phyloP scores from a whole-genome alignment of 2,329 filamentous ascomycete species.

The Hirsutella rhossiliensis region DNA sequence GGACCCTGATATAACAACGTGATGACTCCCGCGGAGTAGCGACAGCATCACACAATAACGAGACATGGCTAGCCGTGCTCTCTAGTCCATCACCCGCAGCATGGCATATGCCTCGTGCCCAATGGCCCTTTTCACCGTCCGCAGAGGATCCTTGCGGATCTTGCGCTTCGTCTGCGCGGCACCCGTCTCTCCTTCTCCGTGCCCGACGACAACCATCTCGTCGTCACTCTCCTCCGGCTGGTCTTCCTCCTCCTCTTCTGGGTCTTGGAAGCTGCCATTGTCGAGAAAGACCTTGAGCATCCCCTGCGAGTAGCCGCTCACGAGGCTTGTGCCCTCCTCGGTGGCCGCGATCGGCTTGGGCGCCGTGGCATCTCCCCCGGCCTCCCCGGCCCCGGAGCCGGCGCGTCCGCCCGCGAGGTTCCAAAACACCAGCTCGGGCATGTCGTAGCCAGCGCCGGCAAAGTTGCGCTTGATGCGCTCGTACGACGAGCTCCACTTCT shows the following conservation, averaged over 20 bases:
- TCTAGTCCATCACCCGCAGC: conserved; percentile 41
- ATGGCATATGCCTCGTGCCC: conserved; percentile 41
- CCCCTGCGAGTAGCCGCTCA: conserved; percentile 45
- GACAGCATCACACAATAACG: too few relatives aligned
- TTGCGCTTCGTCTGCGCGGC: conserved; percentile 8
- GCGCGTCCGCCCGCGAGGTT: conserved; percentile 35
- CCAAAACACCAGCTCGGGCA: conserved; percentile 50
- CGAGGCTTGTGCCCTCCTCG: conserved; percentile 32
- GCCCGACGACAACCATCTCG: too few relatives aligned
- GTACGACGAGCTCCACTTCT: conserved; percentile 31
- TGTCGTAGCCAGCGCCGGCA: conserved; percentile 37
- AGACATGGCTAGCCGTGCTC: too few relatives aligned
- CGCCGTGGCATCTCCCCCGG: conserved; percentile 16
- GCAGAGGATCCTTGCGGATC: conserved; percentile 29
- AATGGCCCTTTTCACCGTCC: conserved; percentile 35
- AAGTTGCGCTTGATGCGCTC: conserved; percentile 35
- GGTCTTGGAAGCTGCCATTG: conserved; percentile 30
- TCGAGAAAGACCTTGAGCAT: conserved; percentile 47
- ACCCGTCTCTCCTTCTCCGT: too few relatives aligned
- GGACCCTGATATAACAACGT: too few relatives aligned
- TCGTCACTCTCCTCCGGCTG: conserved; percentile 16
- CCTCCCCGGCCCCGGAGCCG: conserved; percentile 7
- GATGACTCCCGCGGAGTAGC: too few relatives aligned
- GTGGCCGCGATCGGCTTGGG: conserved; percentile 37
- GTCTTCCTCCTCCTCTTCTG: conserved; percentile 22